A percentile compares a stretch with the other conserved stretches of the same genome.
Conservation (phyloP, 768 basidiomycete species). For the Nevesoporus exiguus region DNA sequence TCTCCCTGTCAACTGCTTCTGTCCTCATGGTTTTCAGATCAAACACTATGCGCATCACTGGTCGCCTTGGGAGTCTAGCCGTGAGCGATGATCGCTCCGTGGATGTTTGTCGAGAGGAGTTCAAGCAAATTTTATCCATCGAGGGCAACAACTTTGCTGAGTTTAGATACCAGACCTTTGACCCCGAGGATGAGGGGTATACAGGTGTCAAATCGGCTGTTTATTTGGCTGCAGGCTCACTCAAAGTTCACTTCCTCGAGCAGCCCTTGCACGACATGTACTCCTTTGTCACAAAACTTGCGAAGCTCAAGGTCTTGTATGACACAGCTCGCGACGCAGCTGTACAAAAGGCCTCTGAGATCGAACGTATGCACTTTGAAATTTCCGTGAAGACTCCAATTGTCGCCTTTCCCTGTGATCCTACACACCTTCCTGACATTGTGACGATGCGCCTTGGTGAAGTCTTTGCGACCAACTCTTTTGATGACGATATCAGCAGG, state of each 20-base stretch:
- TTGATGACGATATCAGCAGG: slow-evolving; percentile 51
- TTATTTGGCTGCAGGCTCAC: slow-evolving; percentile 79
- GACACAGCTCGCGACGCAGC: slow-evolving; percentile 93
- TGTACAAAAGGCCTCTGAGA: slow-evolving; percentile 87
- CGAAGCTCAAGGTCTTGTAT: slow-evolving; percentile 89
- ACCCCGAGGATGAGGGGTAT: slow-evolving; percentile 65
- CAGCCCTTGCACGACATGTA: slow-evolving; percentile 88
- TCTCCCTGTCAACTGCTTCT: slow-evolving; percentile 87
- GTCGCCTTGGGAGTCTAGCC: slow-evolving; percentile 78
- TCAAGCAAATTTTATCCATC: slow-evolving; percentile 86
- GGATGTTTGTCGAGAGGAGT: slow-evolving; percentile 54
- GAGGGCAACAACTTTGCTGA: slow-evolving; percentile 93
- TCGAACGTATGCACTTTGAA: slow-evolving; percentile 91
- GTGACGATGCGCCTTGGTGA: slow-evolving; percentile 86
- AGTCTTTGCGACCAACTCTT: slow-evolving; percentile 77
- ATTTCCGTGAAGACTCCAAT: slow-evolving; percentile 92
- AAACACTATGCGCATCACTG: slow-evolving; percentile 73
- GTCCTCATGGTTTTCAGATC: slow-evolving; percentile 71
- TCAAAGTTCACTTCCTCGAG: slow-evolving; percentile 87
- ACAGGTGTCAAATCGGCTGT: slow-evolving; percentile 82
- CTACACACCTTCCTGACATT: slow-evolving; percentile 57
- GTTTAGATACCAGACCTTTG: slow-evolving; percentile 90
- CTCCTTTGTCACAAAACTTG: slow-evolving; percentile 77
- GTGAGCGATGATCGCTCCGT: slow-evolving; percentile 68
- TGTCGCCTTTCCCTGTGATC: slow-evolving; percentile 76